Conservation (phyloP, 2,329 filamentous ascomycete species). For the Aphanoascus verrucosus region DNA sequence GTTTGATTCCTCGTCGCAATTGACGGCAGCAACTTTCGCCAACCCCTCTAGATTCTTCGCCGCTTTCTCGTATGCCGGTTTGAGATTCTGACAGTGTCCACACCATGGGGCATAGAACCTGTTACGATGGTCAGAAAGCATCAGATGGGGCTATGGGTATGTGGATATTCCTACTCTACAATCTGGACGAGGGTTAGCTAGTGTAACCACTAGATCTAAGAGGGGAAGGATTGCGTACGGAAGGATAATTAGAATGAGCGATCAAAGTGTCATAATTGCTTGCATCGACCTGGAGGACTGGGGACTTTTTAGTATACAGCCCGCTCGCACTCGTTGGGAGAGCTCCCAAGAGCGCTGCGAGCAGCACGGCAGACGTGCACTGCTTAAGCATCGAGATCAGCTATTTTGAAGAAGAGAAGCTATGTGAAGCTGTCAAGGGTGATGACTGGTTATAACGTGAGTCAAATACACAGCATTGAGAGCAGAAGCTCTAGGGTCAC, state of each 20-base stretch:
- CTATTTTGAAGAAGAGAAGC: not conserved
- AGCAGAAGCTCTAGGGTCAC: not conserved
- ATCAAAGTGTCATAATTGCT: conserved; percentile 75
- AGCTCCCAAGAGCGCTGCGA: conserved; percentile 53
- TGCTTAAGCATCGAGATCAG: conserved; percentile 23
- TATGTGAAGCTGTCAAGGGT: not conserved
- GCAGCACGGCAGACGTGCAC: conserved; percentile 41
- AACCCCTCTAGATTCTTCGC: conserved; percentile 82
- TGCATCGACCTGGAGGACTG: conserved; percentile 70
- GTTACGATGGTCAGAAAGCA: conserved; percentile 11
- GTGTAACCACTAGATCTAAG: not conserved
- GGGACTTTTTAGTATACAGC: conserved; percentile 76
- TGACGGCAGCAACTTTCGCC: conserved; percentile 85
- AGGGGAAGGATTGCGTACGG: conserved; percentile 47
- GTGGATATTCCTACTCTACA: conserved; percentile 39
- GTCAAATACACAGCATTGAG: conserved; percentile 1
- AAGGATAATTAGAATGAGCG: conserved; percentile 79
- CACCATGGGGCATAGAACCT: conserved; percentile 98
- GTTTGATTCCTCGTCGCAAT: conserved; percentile 90
- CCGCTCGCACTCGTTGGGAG: conserved; percentile 53
- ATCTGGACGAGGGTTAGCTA: conserved; percentile 31
- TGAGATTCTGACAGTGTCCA: conserved; percentile 90
- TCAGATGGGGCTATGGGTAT: not conserved
- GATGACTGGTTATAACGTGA: not conserved
- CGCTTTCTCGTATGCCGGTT: conserved; percentile 89